Evolutionary conservation across 2,329 filamentous ascomycete species (phyloP).

Genomic region (Aureobasidium melanogenum): DNA sequence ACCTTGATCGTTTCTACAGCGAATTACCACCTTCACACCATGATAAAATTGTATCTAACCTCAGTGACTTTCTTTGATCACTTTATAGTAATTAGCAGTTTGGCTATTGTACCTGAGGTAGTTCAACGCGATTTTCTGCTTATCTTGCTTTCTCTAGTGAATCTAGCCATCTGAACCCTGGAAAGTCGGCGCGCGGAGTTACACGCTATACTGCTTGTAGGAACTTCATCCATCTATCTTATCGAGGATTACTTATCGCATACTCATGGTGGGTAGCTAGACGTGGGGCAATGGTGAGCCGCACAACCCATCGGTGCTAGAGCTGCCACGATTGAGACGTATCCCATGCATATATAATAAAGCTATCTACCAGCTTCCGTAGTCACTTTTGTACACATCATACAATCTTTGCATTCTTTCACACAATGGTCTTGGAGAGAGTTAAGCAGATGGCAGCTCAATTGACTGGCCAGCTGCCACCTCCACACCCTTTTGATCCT

Average conservation of each 20-base stretch:
- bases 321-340: background rate
- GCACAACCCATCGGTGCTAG: background rate
- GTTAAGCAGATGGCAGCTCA: conserved; percentile 56
- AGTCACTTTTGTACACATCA: background rate
- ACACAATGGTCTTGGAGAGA: conserved; percentile 52
- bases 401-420: background rate
- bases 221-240: background rate
- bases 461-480: conserved; percentile 45
- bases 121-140: background rate
- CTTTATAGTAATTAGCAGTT: background rate
- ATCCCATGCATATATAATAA: background rate
- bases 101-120: background rate
- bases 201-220: background rate
- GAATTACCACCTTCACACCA: background rate
- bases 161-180: background rate
- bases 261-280: background rate
- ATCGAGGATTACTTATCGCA: background rate
- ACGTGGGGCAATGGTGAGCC: background rate
- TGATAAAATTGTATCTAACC: background rate
- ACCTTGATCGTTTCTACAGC: background rate
- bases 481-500: conserved; percentile 69
- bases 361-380: background rate
- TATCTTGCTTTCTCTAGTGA: conserved; percentile 6
- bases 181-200: background rate
- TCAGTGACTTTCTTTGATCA: background rate